Percentiles rank a stretch among this genome's conserved stretches.
These are phyloP conservation scores for Ceratorhiza oryzae-sativae DNA, from an alignment of 1,284 basidiomycete genomes.

Conservation along the genomic window DNA sequence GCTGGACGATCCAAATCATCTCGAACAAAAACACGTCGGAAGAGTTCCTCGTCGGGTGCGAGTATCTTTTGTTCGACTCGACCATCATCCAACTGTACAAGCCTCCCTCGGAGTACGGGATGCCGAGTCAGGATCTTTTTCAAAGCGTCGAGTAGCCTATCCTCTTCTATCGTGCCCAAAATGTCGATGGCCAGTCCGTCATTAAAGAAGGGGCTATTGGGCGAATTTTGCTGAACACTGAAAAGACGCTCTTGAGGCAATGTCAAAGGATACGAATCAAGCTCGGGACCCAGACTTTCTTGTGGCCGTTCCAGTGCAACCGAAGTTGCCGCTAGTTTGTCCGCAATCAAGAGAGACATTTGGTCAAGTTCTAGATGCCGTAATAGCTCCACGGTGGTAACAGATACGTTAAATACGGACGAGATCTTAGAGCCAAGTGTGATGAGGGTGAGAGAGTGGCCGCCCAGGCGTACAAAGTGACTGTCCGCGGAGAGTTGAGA, in stretches of 20 bases:
- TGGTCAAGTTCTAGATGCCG: neutral
- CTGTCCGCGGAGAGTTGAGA: neutral
- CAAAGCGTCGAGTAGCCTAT: neutral
- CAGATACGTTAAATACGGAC: neutral
- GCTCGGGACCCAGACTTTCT: neutral
- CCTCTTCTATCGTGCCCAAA: neutral
- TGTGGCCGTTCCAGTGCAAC: neutral
- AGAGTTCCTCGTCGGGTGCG: neutral
- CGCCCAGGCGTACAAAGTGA: conserved; percentile 13
- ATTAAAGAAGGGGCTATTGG: neutral
- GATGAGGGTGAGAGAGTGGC: conserved; percentile 16
- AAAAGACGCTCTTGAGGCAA: neutral
- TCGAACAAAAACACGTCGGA: neutral
- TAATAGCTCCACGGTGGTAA: neutral
- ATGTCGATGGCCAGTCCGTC: neutral
- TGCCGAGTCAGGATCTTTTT: neutral
- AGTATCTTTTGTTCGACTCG: neutral
- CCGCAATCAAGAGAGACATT: neutral
- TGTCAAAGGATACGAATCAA: neutral
- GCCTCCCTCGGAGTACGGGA: neutral
- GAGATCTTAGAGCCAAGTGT: conserved; percentile 1
- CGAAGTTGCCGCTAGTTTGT: too few species aligned
- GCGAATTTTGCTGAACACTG: neutral
- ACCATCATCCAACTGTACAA: neutral
- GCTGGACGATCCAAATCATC: neutral